Evolutionary conservation across 78 protist genomes (phyloP), one percentile per base, ranked within the genome.

Genomic region (Tieghemostelium lacteum): DNA sequence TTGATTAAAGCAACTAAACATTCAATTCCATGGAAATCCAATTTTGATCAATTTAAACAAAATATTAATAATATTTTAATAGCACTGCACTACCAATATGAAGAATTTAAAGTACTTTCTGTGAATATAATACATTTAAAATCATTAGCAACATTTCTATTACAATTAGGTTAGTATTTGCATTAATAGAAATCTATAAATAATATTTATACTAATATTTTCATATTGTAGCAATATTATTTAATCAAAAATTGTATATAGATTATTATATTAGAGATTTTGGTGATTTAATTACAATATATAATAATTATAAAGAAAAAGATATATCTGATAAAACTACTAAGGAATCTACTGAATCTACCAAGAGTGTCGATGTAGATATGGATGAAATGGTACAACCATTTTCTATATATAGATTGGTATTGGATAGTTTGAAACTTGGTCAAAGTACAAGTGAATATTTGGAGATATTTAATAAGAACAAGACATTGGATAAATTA

Each of bases 1-100:
- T 14, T 14, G n/a, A 6, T 14, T 14, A 6, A 6, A 45, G 6
- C 52, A 45, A 6, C 52, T 14, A 45, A 14, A 6, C 10, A 14
- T 14, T 14, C n/a, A 6, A 45, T 45, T 14, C 6, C 6, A 45
- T 45, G 52, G 52, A 45, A 45, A 6, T 14, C n/a, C 10, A 10
- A 45, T 10, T 45, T 19, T 66, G 5, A 42, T 66, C 8, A 26
- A 64, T 58, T 80, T 60, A 49, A 54, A 40, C 19, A 55, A 37
- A 55, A 31, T 29, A 33, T 36, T 1, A n/a, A 37, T 55, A 24
- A 36, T 3, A 37, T 73, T 31, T 36, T 73, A 8, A 36, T 34
- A 20, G 65, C 67, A 52, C 37, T 73, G 55, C 80, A 73, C 36
- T 60, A 55, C n/a, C 80, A 73, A 57, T 73, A 73, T 73, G 80